Percentiles rank a stretch among this genome's conserved stretches.
These are phyloP conservation scores for Phytophthora ohioensis DNA, from an alignment of 352 stramenopile genomes.

Conservation along the genomic window DNA sequence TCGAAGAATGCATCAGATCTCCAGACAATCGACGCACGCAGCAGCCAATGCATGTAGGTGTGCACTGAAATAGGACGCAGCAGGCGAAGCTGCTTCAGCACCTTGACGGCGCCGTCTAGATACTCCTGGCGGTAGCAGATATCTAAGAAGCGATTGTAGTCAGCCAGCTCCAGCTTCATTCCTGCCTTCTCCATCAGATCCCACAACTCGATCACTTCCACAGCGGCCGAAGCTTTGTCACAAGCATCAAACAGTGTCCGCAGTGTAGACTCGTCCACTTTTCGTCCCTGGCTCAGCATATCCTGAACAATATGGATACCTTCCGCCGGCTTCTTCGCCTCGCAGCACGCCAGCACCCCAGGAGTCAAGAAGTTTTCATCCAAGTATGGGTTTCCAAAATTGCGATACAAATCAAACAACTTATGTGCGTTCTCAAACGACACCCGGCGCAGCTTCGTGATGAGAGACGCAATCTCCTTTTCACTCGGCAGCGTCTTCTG, in stretches of 20 bases:
- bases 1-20: slow-evolving; percentile 86
- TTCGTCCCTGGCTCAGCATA: slow-evolving; percentile 88
- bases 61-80: slow-evolving; percentile 69
- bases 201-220: slow-evolving; percentile 77
- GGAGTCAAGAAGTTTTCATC: slow-evolving; percentile 86
- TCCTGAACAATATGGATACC: slow-evolving; percentile 84
- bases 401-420: slow-evolving; percentile 88
- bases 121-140: slow-evolving; percentile 86
- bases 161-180: slow-evolving; percentile 57
- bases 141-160: slow-evolving; percentile 77
- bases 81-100: slow-evolving; percentile 81
- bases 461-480: slow-evolving; percentile 66
- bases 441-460: slow-evolving; percentile 65
- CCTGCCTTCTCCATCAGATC: slow-evolving; percentile 72
- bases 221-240: slow-evolving; percentile 69
- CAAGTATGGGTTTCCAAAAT: slow-evolving; percentile 86
- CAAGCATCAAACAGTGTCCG: slow-evolving; percentile 78
- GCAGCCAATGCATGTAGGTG: slow-evolving; percentile 89
- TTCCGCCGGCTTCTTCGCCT: slow-evolving; percentile 75
- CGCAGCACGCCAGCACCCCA: slow-evolving; percentile 80
- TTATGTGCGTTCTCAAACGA: slow-evolving; percentile 82
- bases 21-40: slow-evolving; percentile 83
- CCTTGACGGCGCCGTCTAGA: slow-evolving; percentile 77
- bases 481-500: slow-evolving; percentile 81
- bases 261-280: slow-evolving; percentile 79